These are phyloP conservation scores for Sanghuangporus baumii DNA, from an alignment of 1,284 basidiomycete species.

Conservation along the genomic window DNA sequence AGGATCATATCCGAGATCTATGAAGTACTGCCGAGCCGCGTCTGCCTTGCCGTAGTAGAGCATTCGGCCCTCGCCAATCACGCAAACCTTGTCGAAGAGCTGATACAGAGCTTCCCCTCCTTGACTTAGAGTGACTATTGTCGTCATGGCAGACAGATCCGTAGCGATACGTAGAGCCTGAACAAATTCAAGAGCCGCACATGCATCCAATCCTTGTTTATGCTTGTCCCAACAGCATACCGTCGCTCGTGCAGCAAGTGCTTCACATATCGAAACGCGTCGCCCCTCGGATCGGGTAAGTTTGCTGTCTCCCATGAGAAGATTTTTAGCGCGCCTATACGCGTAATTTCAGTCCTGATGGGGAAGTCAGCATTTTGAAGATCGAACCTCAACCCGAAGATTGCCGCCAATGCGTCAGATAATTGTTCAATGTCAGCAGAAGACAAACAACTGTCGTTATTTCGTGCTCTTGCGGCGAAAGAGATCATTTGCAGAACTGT, in stretches of 20 bases:
- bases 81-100: conserved; percentile 58
- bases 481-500: conserved; percentile 29
- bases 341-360: not conserved
- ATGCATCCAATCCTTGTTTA: conserved; percentile 48
- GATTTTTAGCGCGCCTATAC: conserved; percentile 30
- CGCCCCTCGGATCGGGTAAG: conserved; percentile 58
- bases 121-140: conserved; percentile 59
- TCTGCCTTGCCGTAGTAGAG: conserved; percentile 54
- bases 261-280: conserved; percentile 73
- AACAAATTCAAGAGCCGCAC: conserved; percentile 55
- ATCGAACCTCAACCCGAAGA: conserved; percentile 33
- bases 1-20: conserved; percentile 55
- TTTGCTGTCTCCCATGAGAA: conserved; percentile 44
- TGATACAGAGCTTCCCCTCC: conserved; percentile 43
- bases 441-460: conserved; percentile 20
- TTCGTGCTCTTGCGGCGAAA: conserved; percentile 24
- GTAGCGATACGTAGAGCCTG: conserved; percentile 52
- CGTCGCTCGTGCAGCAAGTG: conserved; percentile 50
- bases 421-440: conserved; percentile 26
- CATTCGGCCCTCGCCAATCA: conserved; percentile 59
- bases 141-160: conserved; percentile 42
- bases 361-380: not conserved
- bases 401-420: conserved; percentile 33
- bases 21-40: conserved; percentile 53
- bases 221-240: conserved; percentile 70